phyloP scores from a whole-genome alignment of 2,329 filamentous ascomycete species.

The Cordyceps farinosa region DNA sequence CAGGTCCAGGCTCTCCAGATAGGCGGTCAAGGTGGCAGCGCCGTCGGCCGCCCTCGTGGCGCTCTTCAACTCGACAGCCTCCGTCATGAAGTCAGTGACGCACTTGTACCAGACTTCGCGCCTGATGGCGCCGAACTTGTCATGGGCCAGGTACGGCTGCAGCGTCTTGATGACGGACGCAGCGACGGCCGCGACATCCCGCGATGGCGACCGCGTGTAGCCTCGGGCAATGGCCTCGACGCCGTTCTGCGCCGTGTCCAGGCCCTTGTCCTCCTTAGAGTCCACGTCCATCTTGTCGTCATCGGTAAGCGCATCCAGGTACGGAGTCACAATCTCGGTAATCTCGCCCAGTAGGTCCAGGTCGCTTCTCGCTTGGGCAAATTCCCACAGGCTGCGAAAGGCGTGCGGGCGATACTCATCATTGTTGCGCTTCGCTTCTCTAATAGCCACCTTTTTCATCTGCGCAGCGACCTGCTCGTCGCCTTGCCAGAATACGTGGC shows the following conservation, averaged over 20 bases:
- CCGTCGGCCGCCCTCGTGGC: slow-evolving; percentile 23
- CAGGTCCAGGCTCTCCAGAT: slow-evolving; percentile 46
- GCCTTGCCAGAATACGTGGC: slow-evolving; percentile 53
- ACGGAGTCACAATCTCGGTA: slow-evolving; percentile 57
- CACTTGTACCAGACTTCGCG: slow-evolving; percentile 52
- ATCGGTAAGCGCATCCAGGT: slow-evolving; percentile 56
- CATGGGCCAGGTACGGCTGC: slow-evolving; percentile 37
- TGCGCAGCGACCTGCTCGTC: slow-evolving; percentile 54
- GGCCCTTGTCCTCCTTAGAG: slow-evolving; percentile 43
- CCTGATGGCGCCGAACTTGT: slow-evolving; percentile 41
- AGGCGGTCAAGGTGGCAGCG: slow-evolving; percentile 30
- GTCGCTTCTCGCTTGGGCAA: slow-evolving; percentile 65
- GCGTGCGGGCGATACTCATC: slow-evolving; percentile 76
- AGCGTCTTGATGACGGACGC: slow-evolving; percentile 38
- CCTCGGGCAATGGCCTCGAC: slow-evolving; percentile 49
- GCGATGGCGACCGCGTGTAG: slow-evolving; percentile 42
- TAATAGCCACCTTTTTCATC: slow-evolving; percentile 74
- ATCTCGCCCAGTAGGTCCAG: slow-evolving; percentile 68
- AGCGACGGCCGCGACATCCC: slow-evolving; percentile 36
- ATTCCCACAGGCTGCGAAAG: slow-evolving; percentile 67
- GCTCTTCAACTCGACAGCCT: slow-evolving; percentile 29
- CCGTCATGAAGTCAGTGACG: slow-evolving; percentile 45
- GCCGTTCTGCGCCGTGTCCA: slow-evolving; percentile 45
- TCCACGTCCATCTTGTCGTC: slow-evolving; percentile 70
- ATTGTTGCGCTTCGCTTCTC: slow-evolving; percentile 92